phyloP scores from a whole-genome alignment of 2,329 filamentous ascomycete genomes.

The Curvularia sp. region DNA sequence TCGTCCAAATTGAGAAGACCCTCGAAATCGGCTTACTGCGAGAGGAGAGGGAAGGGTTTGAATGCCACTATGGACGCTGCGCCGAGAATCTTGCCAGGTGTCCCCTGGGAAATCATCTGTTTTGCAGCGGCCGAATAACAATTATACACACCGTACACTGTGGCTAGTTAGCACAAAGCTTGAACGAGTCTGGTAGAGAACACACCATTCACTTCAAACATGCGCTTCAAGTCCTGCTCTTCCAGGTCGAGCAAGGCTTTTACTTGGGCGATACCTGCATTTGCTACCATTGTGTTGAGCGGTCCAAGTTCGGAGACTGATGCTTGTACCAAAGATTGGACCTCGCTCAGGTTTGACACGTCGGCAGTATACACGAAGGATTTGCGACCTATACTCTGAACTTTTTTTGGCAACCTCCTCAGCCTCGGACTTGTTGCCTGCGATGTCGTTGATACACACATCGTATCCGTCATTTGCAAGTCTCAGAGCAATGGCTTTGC shows the following conservation, averaged over 20 bases:
- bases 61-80: slow-evolving; percentile 64
- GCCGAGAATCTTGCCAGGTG: slow-evolving; percentile 59
- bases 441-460: slow-evolving; percentile 69
- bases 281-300: slow-evolving; percentile 63
- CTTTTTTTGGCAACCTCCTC: slow-evolving; percentile 62
- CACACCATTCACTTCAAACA: slow-evolving; percentile 66
- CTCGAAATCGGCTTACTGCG: slow-evolving; percentile 47
- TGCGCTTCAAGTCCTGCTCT: slow-evolving; percentile 62
- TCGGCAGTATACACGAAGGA: slow-evolving; percentile 66
- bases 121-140: slow-evolving; percentile 69
- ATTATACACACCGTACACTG: slow-evolving; percentile 68
- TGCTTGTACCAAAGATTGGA: slow-evolving; percentile 60
- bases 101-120: slow-evolving; percentile 68
- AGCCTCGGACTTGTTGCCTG: slow-evolving; percentile 59
- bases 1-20: no score
- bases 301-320: slow-evolving; percentile 63
- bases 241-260: slow-evolving; percentile 63
- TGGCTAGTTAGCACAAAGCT: background rate
- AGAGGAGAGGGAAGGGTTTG: slow-evolving; percentile 65
- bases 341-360: slow-evolving; percentile 63
- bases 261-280: slow-evolving; percentile 68
- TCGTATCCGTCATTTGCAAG: slow-evolving; percentile 71
- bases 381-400: slow-evolving; percentile 59
- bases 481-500: slow-evolving; percentile 68
- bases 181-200: background rate